These are phyloP conservation scores for Diplotaxis tenuifolia DNA, from an alignment of 345 rosid genomes.

Conservation along the genomic window DNA sequence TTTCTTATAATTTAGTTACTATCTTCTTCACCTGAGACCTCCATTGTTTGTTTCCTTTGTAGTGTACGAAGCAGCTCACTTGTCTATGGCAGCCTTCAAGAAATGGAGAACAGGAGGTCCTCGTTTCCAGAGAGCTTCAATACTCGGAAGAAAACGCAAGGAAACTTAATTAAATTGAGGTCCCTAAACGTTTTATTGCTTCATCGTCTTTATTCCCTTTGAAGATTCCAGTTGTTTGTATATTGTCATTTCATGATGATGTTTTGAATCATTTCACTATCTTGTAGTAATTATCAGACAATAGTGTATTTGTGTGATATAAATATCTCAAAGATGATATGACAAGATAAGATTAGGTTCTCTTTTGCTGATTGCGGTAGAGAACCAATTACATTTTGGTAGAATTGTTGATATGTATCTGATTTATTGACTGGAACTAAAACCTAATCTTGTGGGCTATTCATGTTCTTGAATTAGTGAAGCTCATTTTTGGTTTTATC, in stretches of 20 bases:
- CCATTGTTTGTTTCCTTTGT: not conserved
- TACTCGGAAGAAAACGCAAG: slow-evolving; percentile 87
- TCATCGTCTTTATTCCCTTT: not conserved
- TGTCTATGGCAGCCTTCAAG: slow-evolving; percentile 68
- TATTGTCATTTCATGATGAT: not conserved
- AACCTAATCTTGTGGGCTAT: slow-evolving; percentile 13
- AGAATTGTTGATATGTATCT: not conserved
- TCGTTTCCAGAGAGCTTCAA: slow-evolving; percentile 77
- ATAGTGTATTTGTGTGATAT: not conserved
- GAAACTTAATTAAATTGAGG: slow-evolving; percentile 42
- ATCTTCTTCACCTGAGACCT: not conserved
- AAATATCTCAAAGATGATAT: not conserved
- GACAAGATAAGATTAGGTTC: not conserved
- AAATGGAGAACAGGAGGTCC: slow-evolving; percentile 89
- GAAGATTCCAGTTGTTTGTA: slow-evolving; percentile 18
- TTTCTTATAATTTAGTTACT: not conserved
- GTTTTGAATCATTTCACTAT: slow-evolving; percentile 1
- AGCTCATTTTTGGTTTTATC: not conserved
- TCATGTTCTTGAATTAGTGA: slow-evolving; percentile 12
- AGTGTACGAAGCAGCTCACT: slow-evolving; percentile 85
- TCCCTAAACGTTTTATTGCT: slow-evolving; percentile 2
- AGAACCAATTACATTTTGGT: not conserved
- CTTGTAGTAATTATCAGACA: not conserved
- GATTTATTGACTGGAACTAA: not conserved
- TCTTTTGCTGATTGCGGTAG: not conserved